Conservation (phyloP, 129 eudicot genomes). For the Saussurea involucrata region DNA sequence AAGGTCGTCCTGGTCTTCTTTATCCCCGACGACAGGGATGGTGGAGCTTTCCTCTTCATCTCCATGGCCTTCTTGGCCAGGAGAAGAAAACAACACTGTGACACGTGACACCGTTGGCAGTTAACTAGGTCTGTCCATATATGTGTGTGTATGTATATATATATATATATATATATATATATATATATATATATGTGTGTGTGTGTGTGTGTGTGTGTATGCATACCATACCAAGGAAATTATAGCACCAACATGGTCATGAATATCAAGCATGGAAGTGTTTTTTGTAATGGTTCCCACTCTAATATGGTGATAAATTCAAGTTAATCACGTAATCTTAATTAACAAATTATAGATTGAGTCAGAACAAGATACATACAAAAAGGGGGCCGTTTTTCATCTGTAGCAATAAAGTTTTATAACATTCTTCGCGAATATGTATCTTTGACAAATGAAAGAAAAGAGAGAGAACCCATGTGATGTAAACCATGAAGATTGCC, state of each 20-base stretch:
- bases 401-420: neutral
- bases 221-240: no score
- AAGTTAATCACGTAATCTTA: neutral
- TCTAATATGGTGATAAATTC: neutral
- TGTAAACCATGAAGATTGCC: constrained; percentile 10
- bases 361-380: neutral
- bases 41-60: no score
- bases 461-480: neutral
- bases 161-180: no score
- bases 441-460: neutral
- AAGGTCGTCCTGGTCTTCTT: no score
- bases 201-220: no score
- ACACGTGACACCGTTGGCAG: no score
- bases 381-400: neutral
- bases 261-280: neutral
- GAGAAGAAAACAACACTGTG: no score
- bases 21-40: no score
- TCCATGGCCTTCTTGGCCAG: no score
- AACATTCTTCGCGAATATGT: neutral
- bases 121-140: no score
- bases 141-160: no score
- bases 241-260: neutral
- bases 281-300: neutral
- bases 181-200: no score
- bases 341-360: neutral